Evolutionary conservation across 78 protist genomes (phyloP), one percentile per base, ranked within the genome.

Genomic region (Reticulomyxa filosa): DNA sequence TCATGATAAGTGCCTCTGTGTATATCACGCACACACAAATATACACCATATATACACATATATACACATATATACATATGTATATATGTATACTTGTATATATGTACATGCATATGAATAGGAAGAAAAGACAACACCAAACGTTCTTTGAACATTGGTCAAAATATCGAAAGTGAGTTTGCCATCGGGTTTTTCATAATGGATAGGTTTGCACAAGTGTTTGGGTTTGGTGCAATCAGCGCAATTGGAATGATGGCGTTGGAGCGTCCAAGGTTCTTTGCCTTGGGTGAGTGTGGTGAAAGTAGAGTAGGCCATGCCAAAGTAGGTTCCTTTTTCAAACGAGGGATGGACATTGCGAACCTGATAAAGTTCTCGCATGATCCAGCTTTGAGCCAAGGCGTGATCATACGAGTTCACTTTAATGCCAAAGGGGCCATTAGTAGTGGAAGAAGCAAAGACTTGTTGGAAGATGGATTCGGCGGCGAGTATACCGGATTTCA

Each of bases 141-240:
- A 29, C 59, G 59, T 55, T 20, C 59, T 29, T 33, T 55, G 59
- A 8, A 55, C 39, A 33, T 55, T 55, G 26, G 59, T 55, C 59
- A 55, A 33, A 10, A 55, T 29, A 55, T 55, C 59, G 11, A 55
- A 55, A 11, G 39, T 55, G 34, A 55, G 11, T 33, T 55, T 11
- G 59, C 59, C 59, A 33, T 55, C 59, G 10, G 59, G 59, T 10
- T 55, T 55, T 22, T 8, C 10, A 33, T 55, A 55, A 10, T 33
- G 26, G 59, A 55, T 22, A 55, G 59, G n/a, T n/a, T n/a, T n/a
- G n/a, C n/a, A n/a, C n/a, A n/a, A n/a, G n/a, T n/a, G n/a, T n/a
- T n/a, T n/a, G n/a, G n/a, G n/a, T n/a, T n/a, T n/a, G n/a, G n/a
- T n/a, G n/a, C n/a, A n/a, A n/a, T n/a, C n/a, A n/a, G n/a, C n/a